Conservation (phyloP, 192 early-diverging fungal species). For the Rhizophagus sp. region DNA sequence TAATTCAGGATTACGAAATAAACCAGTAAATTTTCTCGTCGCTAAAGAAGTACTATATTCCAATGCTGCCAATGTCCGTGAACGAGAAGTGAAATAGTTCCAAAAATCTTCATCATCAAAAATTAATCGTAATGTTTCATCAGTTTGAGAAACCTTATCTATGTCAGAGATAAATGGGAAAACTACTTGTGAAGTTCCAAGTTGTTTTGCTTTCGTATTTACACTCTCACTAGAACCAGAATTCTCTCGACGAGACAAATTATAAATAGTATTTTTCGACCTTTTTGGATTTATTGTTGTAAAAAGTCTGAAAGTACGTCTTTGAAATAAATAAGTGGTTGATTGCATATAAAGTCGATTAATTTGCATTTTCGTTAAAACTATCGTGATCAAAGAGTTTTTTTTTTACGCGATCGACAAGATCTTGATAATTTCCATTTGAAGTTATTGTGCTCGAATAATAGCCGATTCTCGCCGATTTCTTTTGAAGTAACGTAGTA, state of each 20-base stretch:
- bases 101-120: not conserved
- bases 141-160: not conserved
- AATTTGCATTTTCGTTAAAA: not conserved
- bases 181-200: not conserved
- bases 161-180: not conserved
- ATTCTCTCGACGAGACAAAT: not conserved
- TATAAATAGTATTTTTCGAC: not conserved
- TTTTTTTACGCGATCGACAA: not conserved
- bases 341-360: not conserved
- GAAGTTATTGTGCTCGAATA: too few species aligned
- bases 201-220: not conserved
- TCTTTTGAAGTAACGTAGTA: too few species aligned
- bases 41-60: not conserved
- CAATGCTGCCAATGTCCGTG: conserved; percentile 3
- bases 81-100: not conserved
- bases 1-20: conserved; percentile 27
- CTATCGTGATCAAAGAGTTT: not conserved
- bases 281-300: too few species aligned
- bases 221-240: not conserved
- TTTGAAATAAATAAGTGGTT: not conserved
- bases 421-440: too few species aligned
- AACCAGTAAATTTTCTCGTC: conserved; percentile 12
- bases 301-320: not conserved
- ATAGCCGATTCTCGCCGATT: not conserved
- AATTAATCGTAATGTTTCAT: not conserved